These are phyloP conservation scores for Leptographium radiaticola DNA, from an alignment of 2,329 filamentous ascomycete species.

Conservation along the genomic window DNA sequence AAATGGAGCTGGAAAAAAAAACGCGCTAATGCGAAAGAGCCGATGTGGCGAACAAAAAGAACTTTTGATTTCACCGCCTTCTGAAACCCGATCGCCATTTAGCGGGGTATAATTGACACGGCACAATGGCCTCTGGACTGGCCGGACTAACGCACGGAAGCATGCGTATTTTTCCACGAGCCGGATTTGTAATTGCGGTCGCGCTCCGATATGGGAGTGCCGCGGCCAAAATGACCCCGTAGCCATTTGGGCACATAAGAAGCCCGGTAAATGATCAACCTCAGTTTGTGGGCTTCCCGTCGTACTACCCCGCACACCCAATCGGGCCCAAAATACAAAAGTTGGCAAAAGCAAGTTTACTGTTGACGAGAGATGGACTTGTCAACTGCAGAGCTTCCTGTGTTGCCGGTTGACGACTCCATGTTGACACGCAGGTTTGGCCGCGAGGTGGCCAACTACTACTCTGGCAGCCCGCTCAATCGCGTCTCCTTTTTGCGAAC, in stretches of 20 bases:
- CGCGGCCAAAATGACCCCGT: neutral
- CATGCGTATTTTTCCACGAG: neutral
- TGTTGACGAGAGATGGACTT: neutral
- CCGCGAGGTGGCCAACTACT: conserved; percentile 73
- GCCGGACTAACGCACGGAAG: neutral
- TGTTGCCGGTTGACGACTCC: conserved; percentile 37
- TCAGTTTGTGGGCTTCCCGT: too few relatives aligned
- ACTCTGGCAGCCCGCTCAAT: conserved; percentile 65
- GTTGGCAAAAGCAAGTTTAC: neutral
- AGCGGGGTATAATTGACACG: neutral
- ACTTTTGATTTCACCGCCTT: conserved; percentile 1
- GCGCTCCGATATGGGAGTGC: neutral
- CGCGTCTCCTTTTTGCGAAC: conserved; percentile 65
- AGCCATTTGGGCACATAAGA: too few relatives aligned
- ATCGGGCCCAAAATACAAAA: too few relatives aligned
- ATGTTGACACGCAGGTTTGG: conserved; percentile 70
- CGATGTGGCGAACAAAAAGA: neutral
- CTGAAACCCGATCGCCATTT: neutral
- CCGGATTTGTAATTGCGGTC: neutral
- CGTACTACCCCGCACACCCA: too few relatives aligned
- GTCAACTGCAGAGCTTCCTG: conserved; percentile 21
- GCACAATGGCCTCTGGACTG: neutral
- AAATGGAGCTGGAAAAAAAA: neutral
- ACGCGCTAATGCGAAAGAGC: neutral
- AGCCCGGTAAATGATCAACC: too few relatives aligned